Base-by-base conservation (phyloP, 2,329 filamentous ascomycete species). In the Fusarium domesticum region DNA sequence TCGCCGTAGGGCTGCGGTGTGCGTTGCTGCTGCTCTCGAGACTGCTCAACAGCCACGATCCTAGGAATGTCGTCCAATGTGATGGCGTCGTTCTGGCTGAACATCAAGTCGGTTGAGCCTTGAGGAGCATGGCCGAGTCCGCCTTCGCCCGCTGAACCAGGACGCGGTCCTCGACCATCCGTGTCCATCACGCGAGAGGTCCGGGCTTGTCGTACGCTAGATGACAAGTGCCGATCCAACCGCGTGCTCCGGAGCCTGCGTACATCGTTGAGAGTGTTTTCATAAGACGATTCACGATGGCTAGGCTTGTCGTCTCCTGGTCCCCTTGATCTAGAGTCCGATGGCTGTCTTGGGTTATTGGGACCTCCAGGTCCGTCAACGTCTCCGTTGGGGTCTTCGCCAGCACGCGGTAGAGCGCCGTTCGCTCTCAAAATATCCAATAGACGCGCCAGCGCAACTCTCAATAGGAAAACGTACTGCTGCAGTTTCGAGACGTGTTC, bases 221-320 rank as follows among this genome's bases (percentile, higher is more conserved):
- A 95, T 28, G 92, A 97, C 34, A 98, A 72, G 60, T 95, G 89
- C 62, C 95, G 92, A 62, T 98, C 92, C 63, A 97, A 85, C 20
- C 93, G 84, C 17, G 92, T 97, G 50, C 93, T 97, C 54, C 92
- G 84, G 47, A 98, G 71, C 50, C 93, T 81, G 59, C 90, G 85
- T 63, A 98, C 93, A 68, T 98, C 93, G 55, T 93, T 95, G 56
- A 98, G 84, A 36, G 92, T 96, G 70, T 91, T 95, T 71, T 97
- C 92, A 64, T 97, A 93, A 19, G 87, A 89, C 39, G 87, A 89
- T 59, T 84, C 80, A 54, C 83, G 78, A 48, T 78, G 77, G 47
- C 81, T 77, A 39, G 84, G 82, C 43, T 56, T 67, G 35, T 63
- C 66, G 39, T 53, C 51, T 33, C 48, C 45, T 16, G 42, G 45